phyloP scores from a whole-genome alignment of 257 asterid genomes.

The Mitragyna speciosa region DNA sequence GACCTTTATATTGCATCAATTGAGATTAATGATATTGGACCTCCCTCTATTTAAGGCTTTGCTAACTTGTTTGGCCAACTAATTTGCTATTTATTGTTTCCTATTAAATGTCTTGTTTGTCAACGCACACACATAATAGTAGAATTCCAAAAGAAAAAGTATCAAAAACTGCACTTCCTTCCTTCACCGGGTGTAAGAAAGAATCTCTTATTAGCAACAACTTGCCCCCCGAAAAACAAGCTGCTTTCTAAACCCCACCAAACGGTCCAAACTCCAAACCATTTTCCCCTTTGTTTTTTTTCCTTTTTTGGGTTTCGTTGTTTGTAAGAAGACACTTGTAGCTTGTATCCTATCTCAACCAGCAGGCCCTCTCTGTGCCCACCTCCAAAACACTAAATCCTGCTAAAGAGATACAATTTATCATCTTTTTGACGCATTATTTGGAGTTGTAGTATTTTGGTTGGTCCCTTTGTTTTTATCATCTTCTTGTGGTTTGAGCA shows the following conservation, averaged over 20 bases:
- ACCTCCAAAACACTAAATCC: no score
- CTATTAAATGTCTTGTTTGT: neutral
- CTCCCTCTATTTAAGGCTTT: neutral
- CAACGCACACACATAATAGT: no score
- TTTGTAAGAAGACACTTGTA: no score
- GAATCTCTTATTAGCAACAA: neutral
- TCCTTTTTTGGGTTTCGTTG: no score
- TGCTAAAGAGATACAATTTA: no score
- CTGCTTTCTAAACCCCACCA: neutral
- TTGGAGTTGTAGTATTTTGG: neutral
- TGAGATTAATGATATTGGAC: neutral
- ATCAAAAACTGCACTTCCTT: neutral
- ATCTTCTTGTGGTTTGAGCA: neutral
- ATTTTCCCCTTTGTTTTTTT: no score
- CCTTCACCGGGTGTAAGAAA: no score
- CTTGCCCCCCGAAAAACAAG: neutral
- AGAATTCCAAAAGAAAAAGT: neutral
- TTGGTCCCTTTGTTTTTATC: neutral
- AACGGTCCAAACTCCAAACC: neutral
- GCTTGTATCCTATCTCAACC: no score
- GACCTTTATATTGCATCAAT: neutral
- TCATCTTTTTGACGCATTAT: no score
- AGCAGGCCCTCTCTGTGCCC: no score
- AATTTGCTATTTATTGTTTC: no score
- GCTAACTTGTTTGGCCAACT: slow-evolving; percentile 5